A percentile compares a stretch with the other conserved stretches of the same genome.
phyloP scores from a whole-genome alignment of 257 asterid species.

The Cinchona pubescens region DNA sequence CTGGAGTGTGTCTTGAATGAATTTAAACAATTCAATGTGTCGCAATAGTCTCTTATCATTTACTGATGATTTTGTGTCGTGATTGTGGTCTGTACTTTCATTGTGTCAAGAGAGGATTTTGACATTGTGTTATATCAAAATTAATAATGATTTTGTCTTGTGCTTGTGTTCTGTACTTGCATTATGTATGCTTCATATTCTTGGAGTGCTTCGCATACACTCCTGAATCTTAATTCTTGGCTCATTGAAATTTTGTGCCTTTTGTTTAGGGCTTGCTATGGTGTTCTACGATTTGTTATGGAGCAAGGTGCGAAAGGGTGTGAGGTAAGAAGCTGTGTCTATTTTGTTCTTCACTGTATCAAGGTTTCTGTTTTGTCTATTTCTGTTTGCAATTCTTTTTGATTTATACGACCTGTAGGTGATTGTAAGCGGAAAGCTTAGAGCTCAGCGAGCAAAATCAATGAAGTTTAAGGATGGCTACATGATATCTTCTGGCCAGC shows the following conservation, averaged over 20 bases:
- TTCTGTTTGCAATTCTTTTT: not conserved
- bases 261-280: conserved; percentile 47
- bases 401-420: conserved; percentile 30
- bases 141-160: too few relatives aligned
- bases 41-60: not conserved
- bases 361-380: not conserved
- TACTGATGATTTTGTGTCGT: not conserved
- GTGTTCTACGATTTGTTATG: conserved; percentile 56
- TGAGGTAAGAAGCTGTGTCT: conserved; percentile 37
- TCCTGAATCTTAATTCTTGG: not conserved
- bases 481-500: conserved; percentile 64
- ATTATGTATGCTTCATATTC: not conserved
- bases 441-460: conserved; percentile 59
- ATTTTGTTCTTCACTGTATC: not conserved
- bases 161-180: too few relatives aligned
- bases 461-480: conserved; percentile 65
- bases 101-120: not conserved
- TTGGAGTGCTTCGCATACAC: too few relatives aligned
- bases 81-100: not conserved
- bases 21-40: not conserved
- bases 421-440: conserved; percentile 59
- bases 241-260: not conserved
- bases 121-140: not conserved
- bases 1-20: not conserved
- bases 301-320: conserved; percentile 65